These are phyloP conservation scores for Leccinum longicurvipes DNA, from an alignment of 768 basidiomycete species.

Conservation along the genomic window DNA sequence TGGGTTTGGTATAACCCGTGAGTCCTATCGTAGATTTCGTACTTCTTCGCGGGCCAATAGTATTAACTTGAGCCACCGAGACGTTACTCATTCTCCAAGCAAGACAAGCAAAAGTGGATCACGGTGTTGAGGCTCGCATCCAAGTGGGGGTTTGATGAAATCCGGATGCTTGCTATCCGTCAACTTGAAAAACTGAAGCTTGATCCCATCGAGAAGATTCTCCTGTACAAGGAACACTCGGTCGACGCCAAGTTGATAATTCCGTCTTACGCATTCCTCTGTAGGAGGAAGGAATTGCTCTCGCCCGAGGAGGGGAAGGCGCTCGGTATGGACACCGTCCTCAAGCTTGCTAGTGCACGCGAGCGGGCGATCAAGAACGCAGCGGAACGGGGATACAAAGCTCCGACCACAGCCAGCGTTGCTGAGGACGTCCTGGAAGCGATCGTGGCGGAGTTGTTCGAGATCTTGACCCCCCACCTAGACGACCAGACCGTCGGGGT, in stretches of 20 bases:
- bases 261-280: conserved; percentile 50
- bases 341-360: conserved; percentile 51
- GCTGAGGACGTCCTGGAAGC: conserved; percentile 24
- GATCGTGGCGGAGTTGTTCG: conserved; percentile 35
- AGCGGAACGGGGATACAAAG: conserved; percentile 23
- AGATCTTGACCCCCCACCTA: conserved; percentile 9
- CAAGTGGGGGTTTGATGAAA: conserved; percentile 52
- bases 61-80: conserved; percentile 30
- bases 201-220: conserved; percentile 50
- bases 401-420: conserved; percentile 26
- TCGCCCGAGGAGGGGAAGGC: conserved; percentile 49
- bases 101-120: conserved; percentile 49
- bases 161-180: conserved; percentile 49
- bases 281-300: conserved; percentile 49
- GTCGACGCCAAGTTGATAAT: conserved; percentile 50
- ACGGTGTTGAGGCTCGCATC: conserved; percentile 51
- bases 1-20: conserved; percentile 54
- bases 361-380: conserved; percentile 43
- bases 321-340: conserved; percentile 55
- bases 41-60: neutral
- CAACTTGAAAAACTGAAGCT: conserved; percentile 51
- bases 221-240: conserved; percentile 49
- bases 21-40: neutral
- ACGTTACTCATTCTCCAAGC: conserved; percentile 53
- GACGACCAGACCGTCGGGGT: neutral